A percentile compares a stretch with the other conserved stretches of the same genome.
Conservation (phyloP, 805 yeast genomes). For the Huiozyma naganishii region DNA sequence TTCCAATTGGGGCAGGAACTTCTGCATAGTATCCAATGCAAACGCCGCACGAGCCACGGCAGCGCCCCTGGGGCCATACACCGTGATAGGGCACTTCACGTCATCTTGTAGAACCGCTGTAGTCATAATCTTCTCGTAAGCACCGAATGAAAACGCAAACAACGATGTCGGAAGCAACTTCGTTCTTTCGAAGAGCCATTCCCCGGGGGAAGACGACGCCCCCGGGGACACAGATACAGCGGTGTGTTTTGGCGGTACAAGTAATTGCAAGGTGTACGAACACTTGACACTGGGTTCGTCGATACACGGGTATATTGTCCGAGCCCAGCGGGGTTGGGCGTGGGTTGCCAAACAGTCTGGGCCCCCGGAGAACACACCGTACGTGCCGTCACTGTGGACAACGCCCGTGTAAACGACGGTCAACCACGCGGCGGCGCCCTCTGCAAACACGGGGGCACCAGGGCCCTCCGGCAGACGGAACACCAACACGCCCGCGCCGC, state of each 20-base stretch:
- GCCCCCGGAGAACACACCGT: conserved; percentile 29
- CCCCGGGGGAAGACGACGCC: neutral
- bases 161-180: conserved; percentile 53
- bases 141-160: conserved; percentile 62
- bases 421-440: conserved; percentile 7
- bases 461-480: no score
- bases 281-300: conserved; percentile 55
- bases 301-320: conserved; percentile 54
- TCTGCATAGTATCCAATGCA: conserved; percentile 39
- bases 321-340: conserved; percentile 57
- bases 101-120: conserved; percentile 19
- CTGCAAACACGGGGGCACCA: conserved; percentile 31
- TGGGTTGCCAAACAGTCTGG: conserved; percentile 48
- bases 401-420: conserved; percentile 1
- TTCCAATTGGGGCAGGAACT: conserved; percentile 40
- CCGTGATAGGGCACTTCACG: conserved; percentile 36
- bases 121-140: conserved; percentile 42
- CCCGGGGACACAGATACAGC: neutral
- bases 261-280: conserved; percentile 33
- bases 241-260: no score
- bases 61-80: conserved; percentile 43
- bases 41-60: conserved; percentile 32
- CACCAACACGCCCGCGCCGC: no score
- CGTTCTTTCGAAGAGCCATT: conserved; percentile 31
- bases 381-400: conserved; percentile 36